Evolutionary conservation across 306 rosid genomes (phyloP).

Genomic region (Alnus glutinosa): DNA sequence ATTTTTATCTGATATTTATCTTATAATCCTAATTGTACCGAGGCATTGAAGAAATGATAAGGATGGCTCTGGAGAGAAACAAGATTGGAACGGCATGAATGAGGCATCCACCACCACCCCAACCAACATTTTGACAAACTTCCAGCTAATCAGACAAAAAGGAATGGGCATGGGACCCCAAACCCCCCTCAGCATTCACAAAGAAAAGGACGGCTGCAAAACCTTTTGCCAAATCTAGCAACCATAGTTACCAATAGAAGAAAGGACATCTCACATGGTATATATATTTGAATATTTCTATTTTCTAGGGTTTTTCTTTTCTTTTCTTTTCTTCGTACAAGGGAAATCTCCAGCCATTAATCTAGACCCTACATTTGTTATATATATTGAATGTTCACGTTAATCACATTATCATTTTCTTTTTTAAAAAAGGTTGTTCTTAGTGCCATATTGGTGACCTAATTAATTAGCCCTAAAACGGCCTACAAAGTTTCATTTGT

Average conservation of each 20-base stretch:
- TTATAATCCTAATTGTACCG: no score
- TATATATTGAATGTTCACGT: background rate
- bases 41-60: no score
- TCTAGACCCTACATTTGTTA: background rate
- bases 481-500: background rate
- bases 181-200: background rate
- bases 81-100: background rate
- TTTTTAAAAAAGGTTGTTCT: no score
- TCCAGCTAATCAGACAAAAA: background rate
- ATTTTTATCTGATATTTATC: no score
- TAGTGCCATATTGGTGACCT: background rate
- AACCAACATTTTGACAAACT: background rate
- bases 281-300: background rate
- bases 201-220: background rate
- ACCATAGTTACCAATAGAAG: background rate
- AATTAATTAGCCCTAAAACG: background rate
- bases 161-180: background rate
- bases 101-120: background rate
- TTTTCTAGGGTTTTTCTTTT: background rate
- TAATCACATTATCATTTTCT: background rate
- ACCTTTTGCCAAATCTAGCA: conserved; percentile 5
- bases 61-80: background rate
- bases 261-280: background rate
- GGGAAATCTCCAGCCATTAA: background rate
- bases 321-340: background rate